These are phyloP conservation scores for Colletotrichum siamense DNA, from an alignment of 2,329 filamentous ascomycete genomes.

Conservation along the genomic window DNA sequence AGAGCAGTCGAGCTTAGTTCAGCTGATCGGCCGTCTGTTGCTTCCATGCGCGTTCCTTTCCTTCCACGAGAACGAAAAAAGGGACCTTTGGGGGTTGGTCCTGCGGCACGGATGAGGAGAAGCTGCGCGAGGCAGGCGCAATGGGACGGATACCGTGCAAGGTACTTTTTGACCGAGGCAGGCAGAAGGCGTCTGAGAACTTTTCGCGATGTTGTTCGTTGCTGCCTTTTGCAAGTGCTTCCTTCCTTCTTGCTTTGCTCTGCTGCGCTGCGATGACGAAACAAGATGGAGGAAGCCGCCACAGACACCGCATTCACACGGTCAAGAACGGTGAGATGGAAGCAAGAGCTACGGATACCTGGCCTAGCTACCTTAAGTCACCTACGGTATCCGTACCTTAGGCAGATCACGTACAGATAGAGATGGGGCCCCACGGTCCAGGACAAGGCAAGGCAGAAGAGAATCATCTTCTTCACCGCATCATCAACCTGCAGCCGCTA, in stretches of 20 bases:
- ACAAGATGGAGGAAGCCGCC: neutral
- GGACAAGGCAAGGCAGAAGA: neutral
- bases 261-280: neutral
- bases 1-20: neutral
- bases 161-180: neutral
- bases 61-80: neutral
- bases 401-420: neutral
- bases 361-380: neutral
- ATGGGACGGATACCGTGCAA: neutral
- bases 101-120: conserved; percentile 3
- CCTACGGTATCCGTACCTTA: neutral
- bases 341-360: neutral
- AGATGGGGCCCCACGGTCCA: neutral
- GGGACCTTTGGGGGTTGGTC: neutral
- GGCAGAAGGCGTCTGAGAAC: neutral
- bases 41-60: neutral
- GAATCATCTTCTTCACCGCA: neutral
- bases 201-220: neutral
- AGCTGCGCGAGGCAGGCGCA: neutral
- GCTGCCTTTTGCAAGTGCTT: neutral
- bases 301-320: neutral
- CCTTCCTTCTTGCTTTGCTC: neutral
- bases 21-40: neutral
- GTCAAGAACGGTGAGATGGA: neutral
- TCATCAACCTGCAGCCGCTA: neutral